Evolutionary conservation across 148 eudicot species (phyloP).

Genomic region (Heliosperma pusillum): DNA sequence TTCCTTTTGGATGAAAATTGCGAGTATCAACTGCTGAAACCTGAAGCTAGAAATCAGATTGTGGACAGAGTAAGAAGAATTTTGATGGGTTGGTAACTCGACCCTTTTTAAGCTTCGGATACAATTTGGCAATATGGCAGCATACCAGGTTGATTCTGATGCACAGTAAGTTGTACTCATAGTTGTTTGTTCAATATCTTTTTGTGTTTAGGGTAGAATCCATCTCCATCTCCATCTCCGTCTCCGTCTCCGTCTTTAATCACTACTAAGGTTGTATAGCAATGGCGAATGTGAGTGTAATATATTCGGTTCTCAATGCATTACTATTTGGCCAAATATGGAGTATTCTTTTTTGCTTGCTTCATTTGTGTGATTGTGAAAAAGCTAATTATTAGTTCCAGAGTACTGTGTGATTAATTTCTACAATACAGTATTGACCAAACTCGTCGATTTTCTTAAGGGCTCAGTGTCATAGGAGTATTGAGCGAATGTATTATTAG

Average conservation of each 20-base stretch:
- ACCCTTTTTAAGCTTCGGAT: not conserved
- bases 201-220: conserved; percentile 8
- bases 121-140: not conserved
- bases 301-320: not conserved
- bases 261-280: not conserved
- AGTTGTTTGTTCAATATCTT: not conserved
- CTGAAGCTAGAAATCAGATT: conserved; percentile 53
- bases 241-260: not conserved
- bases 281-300: not conserved
- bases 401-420: no score
- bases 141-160: conserved; percentile 16
- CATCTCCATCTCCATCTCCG: not conserved
- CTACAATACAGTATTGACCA: no score
- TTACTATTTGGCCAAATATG: not conserved
- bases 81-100: conserved; percentile 76
- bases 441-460: no score
- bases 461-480: no score
- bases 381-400: no score
- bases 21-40: conserved; percentile 38
- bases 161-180: conserved; percentile 23
- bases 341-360: not conserved
- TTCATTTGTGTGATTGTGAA: not conserved
- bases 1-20: conserved; percentile 69
- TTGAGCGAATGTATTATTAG: no score
- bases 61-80: conserved; percentile 70